A percentile compares a stretch with the other conserved stretches of the same genome.
Evolutionary conservation across 176 grass and related monocot genomes (phyloP).

Genomic region (Zizania latifolia): DNA sequence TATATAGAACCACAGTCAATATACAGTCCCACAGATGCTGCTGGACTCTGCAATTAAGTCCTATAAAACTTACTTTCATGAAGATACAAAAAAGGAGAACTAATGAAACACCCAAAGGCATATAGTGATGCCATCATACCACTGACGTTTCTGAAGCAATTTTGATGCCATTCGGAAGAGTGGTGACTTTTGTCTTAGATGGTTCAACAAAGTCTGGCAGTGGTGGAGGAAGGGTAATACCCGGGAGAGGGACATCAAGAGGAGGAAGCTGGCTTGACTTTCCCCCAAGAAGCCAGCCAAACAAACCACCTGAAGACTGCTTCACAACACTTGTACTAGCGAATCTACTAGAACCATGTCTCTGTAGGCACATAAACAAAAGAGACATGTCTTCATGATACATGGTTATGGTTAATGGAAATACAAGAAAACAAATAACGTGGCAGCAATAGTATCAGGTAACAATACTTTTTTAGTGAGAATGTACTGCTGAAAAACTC

Average conservation of each 20-base stretch:
- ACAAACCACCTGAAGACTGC: slow-evolving; percentile 53
- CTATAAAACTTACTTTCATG: slow-evolving; percentile 13
- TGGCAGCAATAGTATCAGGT: neutral
- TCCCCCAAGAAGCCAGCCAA: slow-evolving; percentile 59
- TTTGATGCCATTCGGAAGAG: slow-evolving; percentile 73
- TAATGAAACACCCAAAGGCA: neutral
- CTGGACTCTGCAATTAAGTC: slow-evolving; percentile 41
- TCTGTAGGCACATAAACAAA: slow-evolving; percentile 12
- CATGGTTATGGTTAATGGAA: neutral
- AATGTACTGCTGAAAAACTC: neutral
- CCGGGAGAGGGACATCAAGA: slow-evolving; percentile 50
- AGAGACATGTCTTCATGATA: neutral
- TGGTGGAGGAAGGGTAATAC: slow-evolving; percentile 36
- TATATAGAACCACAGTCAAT: slow-evolving; percentile 85
- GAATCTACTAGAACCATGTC: slow-evolving; percentile 46
- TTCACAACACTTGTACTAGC: slow-evolving; percentile 60
- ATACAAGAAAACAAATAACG: neutral
- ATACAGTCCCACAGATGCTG: slow-evolving; percentile 75
- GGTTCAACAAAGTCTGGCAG: slow-evolving; percentile 59
- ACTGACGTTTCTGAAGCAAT: slow-evolving; percentile 56
- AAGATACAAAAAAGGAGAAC: neutral
- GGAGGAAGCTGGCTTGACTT: slow-evolving; percentile 39
- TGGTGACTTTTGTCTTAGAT: slow-evolving; percentile 58
- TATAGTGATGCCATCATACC: slow-evolving; percentile 19
- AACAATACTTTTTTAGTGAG: neutral